Base-by-base conservation (phyloP, 2,329 filamentous ascomycete species). In the Gaeumannomyces tritici region DNA sequence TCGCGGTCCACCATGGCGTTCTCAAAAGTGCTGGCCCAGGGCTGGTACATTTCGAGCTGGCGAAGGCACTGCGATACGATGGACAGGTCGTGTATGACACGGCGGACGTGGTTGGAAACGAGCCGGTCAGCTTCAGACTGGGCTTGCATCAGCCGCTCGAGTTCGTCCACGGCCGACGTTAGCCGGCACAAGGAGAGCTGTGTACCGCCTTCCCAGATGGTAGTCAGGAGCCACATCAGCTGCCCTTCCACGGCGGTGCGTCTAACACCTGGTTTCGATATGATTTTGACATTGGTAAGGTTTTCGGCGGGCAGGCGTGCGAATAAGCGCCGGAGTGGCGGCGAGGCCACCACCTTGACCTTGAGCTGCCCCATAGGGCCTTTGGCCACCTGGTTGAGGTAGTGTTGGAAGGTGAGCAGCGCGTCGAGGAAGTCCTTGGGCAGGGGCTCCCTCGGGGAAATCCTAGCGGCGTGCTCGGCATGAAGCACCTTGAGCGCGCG, bases 351-450 rank as follows among this genome's bases (percentile, higher is more conserved):
- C n/a, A 71, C 66, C 11, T 62, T 65, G 11, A 26, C 29, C 27
- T 66, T 70, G 33, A 75, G 69, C 51, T 67, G 66, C 27, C 35
- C 57, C 4, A 75, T 65, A n/a, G 68, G 68, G 0, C 67, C 70
- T 42, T 75, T 75, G 11, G 68, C 70, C 21, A 65, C 62, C 59
- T 75, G 69, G 9, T 70, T 64, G 11, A 78, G 70, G 62, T 70
- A 73, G 66, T 74, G 67, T 4, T 71, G 69, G 51, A 83, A 77
- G 24, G 67, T 72, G 21, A 80, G 70, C 2, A 83, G 64, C 2
- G 74, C 73, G 1, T 62, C 62, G 8, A 77, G 60, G 60, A 75
- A 78, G 51, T 77, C 73, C 28, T 71, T 64, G 0, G 77, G 77
- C 29, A 80, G 67, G n/a, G 71, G 67, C 27, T 73, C 65, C 2